Base-by-base conservation (phyloP, 2,329 filamentous ascomycete species). In the Paecilomyces fulvus region DNA sequence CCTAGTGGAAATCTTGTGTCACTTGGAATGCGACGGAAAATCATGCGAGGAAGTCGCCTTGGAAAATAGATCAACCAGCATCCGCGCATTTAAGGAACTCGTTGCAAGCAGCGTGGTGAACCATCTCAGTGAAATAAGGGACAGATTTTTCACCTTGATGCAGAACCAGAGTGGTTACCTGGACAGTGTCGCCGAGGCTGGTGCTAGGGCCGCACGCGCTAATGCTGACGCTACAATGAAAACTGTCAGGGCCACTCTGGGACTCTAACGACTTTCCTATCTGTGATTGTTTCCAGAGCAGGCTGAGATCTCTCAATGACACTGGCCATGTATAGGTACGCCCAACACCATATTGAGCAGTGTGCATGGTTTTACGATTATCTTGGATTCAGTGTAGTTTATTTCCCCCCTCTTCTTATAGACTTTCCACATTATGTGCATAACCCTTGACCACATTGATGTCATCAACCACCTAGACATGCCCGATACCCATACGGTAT, bases 1-100 rank as follows among this genome's bases (percentile, higher is more conserved):
- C 69, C 77, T 99, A 11, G 74, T 99, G 1, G 84, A 90, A 56
- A 82, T 99, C 14, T 74, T 92, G n/a, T 85, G 84, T 23, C 83
- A 89, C 59, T 83, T 92, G 63, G 82, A 86, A 59, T 83, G 92
- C 63, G 81, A 86, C 55, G 62, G 59, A 14, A 63, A 65, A 2
- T 65, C 70, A 3, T 74, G 72, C 52, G 68, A 77, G 28, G 77
- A 77, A 5, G 63, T 85, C 43, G 81, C 78, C 1, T 60, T 63
- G 7, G 75, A 80, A 23, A 70, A 78, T 55, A 64, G 73, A 28
- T 65, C 67, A 8, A 56, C 78, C 23, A 79, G 70, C 46, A 76
- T 90, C 64, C 77, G 77, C 8, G 76, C 76, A 0, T 75, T 92
- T 56, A 92, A 92, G 70, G 78, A 80, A 6, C 75, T 77, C 62